Percentiles rank a stretch among this genome's conserved stretches.
Evolutionary conservation across 2,329 filamentous ascomycete genomes (phyloP).

Genomic region (Fusarium bactridioides): DNA sequence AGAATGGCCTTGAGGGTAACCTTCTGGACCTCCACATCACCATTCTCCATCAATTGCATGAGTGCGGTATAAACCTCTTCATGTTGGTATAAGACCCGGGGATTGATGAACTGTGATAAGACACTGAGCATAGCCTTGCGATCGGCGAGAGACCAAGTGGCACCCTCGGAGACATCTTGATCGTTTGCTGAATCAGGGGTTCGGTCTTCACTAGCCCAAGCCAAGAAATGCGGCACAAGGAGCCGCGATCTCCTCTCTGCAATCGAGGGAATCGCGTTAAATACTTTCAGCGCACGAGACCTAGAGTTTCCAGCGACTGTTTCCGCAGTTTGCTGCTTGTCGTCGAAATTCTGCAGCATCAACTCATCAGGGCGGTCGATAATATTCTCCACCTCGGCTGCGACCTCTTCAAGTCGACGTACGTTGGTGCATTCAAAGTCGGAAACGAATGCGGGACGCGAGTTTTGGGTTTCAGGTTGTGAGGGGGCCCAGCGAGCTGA

Average conservation of each 20-base stretch:
- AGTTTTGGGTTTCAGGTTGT: slow-evolving; percentile 44
- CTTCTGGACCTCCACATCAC: slow-evolving; percentile 89
- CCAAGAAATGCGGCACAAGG: slow-evolving; percentile 85
- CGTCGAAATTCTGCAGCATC: slow-evolving; percentile 71
- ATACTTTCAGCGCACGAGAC: slow-evolving; percentile 79
- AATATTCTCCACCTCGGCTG: slow-evolving; percentile 60
- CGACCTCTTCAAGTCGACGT: slow-evolving; percentile 62
- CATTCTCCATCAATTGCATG: slow-evolving; percentile 80
- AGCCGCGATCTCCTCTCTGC: slow-evolving; percentile 87
- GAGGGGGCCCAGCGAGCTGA: slow-evolving; percentile 63
- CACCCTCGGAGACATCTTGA: slow-evolving; percentile 45
- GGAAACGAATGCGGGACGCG: slow-evolving; percentile 58
- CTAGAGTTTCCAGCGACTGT: slow-evolving; percentile 66
- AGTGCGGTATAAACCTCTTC: slow-evolving; percentile 79
- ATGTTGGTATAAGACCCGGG: slow-evolving; percentile 80
- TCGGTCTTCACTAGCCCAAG: slow-evolving; percentile 72
- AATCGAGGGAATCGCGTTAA: slow-evolving; percentile 75
- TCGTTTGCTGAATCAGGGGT: slow-evolving; percentile 46
- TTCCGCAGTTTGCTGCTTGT: slow-evolving; percentile 64
- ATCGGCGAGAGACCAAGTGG: slow-evolving; percentile 77
- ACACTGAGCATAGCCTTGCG: slow-evolving; percentile 83
- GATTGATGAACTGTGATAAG: slow-evolving; percentile 87
- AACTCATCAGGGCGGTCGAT: slow-evolving; percentile 62
- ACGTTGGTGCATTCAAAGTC: slow-evolving; percentile 89
- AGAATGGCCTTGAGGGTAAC: slow-evolving; percentile 84